These are phyloP conservation scores for Hemerocallis citrina DNA, from an alignment of 106 monocot genomes.

Conservation along the genomic window DNA sequence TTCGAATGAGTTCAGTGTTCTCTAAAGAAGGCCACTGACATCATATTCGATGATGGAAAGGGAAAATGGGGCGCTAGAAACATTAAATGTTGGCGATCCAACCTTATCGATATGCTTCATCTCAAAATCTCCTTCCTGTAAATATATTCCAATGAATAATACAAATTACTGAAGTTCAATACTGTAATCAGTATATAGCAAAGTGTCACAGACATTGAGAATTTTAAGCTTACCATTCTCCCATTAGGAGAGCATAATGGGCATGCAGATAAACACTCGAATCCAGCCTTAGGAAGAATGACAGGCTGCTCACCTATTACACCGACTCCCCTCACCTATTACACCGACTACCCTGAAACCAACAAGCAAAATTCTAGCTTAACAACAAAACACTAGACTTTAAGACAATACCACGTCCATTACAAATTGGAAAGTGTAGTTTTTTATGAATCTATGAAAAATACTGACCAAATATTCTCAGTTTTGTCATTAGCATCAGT, in stretches of 20 bases:
- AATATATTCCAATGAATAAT: not conserved
- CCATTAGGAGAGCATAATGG: constrained; percentile 76
- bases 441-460: not conserved
- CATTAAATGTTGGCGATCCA: constrained; percentile 74
- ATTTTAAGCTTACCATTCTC: constrained; percentile 56
- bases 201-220: not conserved
- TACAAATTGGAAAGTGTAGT: not conserved
- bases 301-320: constrained; percentile 94
- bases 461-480: constrained; percentile 80
- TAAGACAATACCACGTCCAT: not conserved
- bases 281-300: constrained; percentile 83
- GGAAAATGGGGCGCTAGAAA: constrained; percentile 87
- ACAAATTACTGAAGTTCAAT: not conserved
- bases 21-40: constrained; percentile 16
- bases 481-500: constrained; percentile 69
- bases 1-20: not conserved
- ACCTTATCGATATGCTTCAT: constrained; percentile 84
- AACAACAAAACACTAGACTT: not conserved
- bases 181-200: not conserved
- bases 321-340: constrained; percentile 94
- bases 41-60: constrained; percentile 59
- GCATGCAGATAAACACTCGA: constrained; percentile 92
- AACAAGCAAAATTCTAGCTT: not conserved
- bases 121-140: constrained; percentile 98
- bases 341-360: no score